Evolutionary conservation across 305 asterid genomes (phyloP).

Genomic region (Fraxinus greggii): DNA sequence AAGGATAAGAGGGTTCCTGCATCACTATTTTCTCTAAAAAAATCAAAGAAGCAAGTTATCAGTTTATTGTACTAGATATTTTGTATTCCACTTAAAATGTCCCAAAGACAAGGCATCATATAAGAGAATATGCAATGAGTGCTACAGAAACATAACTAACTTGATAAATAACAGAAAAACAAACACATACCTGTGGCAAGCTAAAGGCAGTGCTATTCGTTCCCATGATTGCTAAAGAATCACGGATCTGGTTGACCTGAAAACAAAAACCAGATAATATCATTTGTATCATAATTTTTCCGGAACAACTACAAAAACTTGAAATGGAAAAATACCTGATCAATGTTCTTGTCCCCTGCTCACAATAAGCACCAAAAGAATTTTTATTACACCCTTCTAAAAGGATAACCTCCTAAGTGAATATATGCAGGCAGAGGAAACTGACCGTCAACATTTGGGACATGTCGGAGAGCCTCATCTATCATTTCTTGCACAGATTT

Average conservation of each 20-base stretch:
- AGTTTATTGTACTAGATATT: constrained; percentile 1
- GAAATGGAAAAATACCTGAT: constrained; percentile 52
- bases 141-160: neutral
- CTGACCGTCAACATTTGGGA: constrained; percentile 81
- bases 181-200: constrained; percentile 78
- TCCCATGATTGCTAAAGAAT: constrained; percentile 96
- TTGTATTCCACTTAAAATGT: constrained; percentile 2
- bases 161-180: neutral
- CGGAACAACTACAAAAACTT: constrained; percentile 19
- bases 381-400: constrained; percentile 10
- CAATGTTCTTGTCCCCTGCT: constrained; percentile 86
- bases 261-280: constrained; percentile 15
- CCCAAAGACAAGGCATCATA: neutral
- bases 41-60: neutral
- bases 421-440: constrained; percentile 32
- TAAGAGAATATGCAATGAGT: constrained; percentile 3
- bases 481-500: constrained; percentile 96
- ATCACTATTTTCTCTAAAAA: neutral
- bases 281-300: constrained; percentile 17
- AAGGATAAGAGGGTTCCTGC: neutral
- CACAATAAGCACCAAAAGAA: constrained; percentile 33
- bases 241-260: constrained; percentile 96
- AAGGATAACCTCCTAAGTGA: constrained; percentile 19
- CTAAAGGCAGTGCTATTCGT: constrained; percentile 96
- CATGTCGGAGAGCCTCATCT: constrained; percentile 80